Evolutionary conservation across 805 yeast species (phyloP), one percentile per base, ranked within the genome.

Genomic region (Yarrowia alimentaria): DNA sequence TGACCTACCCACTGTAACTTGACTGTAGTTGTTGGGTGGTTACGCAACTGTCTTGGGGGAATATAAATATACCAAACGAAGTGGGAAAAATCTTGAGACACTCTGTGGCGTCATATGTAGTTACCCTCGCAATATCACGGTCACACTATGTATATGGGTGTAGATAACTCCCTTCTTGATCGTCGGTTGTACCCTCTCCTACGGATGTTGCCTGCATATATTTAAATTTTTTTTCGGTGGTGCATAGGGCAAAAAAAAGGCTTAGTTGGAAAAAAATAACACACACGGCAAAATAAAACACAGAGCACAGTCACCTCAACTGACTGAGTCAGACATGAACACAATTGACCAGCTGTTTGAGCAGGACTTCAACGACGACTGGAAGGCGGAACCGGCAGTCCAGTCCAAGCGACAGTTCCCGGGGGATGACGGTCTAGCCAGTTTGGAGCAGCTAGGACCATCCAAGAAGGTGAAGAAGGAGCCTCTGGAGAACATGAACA

Each of bases 321-420:
- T 16, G 8, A 2, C 43, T 37, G 43, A 37, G 43, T 24, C 33
- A 28, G 32, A 32, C 25, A 43, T 43, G 50, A 43, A 31, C 50
- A 30, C 50, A 30, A 43, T 43, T 43, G 50, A 43, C 50, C 37
- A 43, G 50, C 37, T 43, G 35, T 43, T 43, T 37, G 37, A 31
- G 35, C 37, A 43, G 37, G 37, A 43, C 29, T 40, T 40, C n/a
- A 26, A 40, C 33, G 47, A 38, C 45, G 45, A 38, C 45, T 25
- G 45, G 32, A 38, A 26, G 45, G 25, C 22, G 19, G 42, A 22
- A 5, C 18, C 38, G 25, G 19, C 40, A n/a, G 17, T 3, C 9
- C 17, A 13, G 16, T 12, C 16, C 6, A 21, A 5, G 16, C 14
- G 3, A 5, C 17, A 19, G 24, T 26, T 10, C 11, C n/a, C 12